Base-by-base conservation (phyloP, 1,284 basidiomycete genomes). In the Xanthoconium separans region DNA sequence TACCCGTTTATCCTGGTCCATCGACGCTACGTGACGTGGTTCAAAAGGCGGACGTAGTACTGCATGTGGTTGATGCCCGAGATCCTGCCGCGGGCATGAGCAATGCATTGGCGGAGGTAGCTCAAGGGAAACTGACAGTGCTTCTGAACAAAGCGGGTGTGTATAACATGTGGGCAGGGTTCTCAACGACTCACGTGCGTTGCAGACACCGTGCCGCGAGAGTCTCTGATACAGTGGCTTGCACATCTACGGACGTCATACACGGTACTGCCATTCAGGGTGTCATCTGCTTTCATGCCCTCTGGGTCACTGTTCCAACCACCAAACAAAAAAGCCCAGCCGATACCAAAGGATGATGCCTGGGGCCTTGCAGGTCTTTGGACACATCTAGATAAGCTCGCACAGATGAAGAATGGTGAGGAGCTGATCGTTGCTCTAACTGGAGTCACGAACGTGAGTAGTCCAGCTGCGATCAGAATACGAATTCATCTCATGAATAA, bases 91-190 rank as follows among this genome's bases (percentile, higher is more conserved):
- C 67, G 30, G 57, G 67, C 8, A 60, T 69, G n/a, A 71, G 70
- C 16, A 60, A 69, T 8, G 56, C 43, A 11, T 53, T 72, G 41
- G 24, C 50, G 31, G 59, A 60, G 50, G 50, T 77, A 75, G 63
- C 73, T 16, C 58, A 70, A 39, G 71, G 70, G 39, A 85, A 83
- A 69, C 63, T 89, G n/a, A 66, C 89, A 20, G 73, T 94, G 15
- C 78, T 96, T 12, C 68, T 97, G 49, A 96, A 91, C 73, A 97
- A 97, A 77, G 88, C 90, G 60, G 93, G 92, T 91, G 64, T 55
- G 85, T 76, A 40, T 29, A 29, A 50, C 60, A 43, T 45, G 50
- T 47, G 41, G 27, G 50, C 15, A 52, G 34, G 51, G 15, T 27
- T 42, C 22, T 47, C 40, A 18, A 9, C 6, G 8, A 52, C 39